These are phyloP conservation scores for Cadophora sp. DNA, from an alignment of 2,329 filamentous ascomycete genomes.

Conservation along the genomic window DNA sequence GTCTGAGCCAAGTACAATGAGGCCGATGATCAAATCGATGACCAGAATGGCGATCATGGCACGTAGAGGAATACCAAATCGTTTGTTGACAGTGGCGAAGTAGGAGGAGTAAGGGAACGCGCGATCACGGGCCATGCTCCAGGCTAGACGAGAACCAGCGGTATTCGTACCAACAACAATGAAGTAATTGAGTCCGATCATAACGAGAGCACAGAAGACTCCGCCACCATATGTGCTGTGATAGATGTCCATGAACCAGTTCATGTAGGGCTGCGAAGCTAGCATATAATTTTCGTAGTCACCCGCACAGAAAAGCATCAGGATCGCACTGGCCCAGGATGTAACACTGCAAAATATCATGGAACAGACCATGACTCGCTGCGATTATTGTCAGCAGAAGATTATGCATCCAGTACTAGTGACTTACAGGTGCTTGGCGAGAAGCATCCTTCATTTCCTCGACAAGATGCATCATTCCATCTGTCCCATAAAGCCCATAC, in stretches of 20 bases:
- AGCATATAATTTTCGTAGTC: not conserved
- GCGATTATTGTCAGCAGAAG: constrained; percentile 30
- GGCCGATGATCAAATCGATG: constrained; percentile 23
- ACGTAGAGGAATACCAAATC: not conserved
- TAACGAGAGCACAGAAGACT: constrained; percentile 28
- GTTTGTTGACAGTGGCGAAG: constrained; percentile 9
- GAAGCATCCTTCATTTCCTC: not conserved
- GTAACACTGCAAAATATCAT: constrained; percentile 24
- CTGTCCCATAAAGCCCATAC: not conserved
- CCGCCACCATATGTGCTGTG: constrained; percentile 26
- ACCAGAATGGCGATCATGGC: constrained; percentile 24
- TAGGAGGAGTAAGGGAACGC: constrained; percentile 27
- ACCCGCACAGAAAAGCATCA: constrained; percentile 19
- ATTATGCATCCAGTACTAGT: too few species aligned
- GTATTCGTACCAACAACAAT: constrained; percentile 28
- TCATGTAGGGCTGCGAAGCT: constrained; percentile 23
- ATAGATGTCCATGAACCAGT: constrained; percentile 30
- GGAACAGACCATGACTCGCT: constrained; percentile 30
- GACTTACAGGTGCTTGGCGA: not conserved
- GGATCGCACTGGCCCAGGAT: constrained; percentile 20
- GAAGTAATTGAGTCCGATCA: constrained; percentile 31
- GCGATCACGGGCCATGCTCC: constrained; percentile 28
- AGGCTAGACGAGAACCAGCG: constrained; percentile 27
- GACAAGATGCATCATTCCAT: not conserved
- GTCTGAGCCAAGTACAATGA: constrained; percentile 23